phyloP scores from a whole-genome alignment of 768 basidiomycete genomes.

The Cyclocybe aegerita region DNA sequence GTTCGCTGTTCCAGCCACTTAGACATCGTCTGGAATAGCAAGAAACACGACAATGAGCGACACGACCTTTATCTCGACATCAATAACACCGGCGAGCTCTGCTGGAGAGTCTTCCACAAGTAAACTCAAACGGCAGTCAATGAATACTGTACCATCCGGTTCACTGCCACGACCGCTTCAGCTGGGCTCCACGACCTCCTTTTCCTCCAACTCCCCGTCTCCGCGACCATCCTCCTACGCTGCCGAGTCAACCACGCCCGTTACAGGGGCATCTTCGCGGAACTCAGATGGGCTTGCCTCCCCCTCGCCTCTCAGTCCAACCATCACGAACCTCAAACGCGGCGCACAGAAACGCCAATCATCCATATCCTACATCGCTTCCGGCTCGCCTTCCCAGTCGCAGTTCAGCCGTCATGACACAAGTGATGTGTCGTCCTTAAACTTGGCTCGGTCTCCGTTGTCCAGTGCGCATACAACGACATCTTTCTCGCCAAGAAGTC shows the following conservation, averaged over 20 bases:
- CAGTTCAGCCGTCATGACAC: constrained; percentile 7
- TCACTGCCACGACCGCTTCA: constrained; percentile 49
- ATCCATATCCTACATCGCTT: constrained; percentile 51
- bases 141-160: constrained; percentile 3
- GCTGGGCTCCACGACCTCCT: constrained; percentile 28
- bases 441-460: constrained; percentile 10
- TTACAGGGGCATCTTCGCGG: not conserved
- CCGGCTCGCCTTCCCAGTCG: constrained; percentile 13
- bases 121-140: constrained; percentile 10
- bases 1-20: too few species aligned
- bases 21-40: too few species aligned
- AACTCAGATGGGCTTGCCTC: not conserved
- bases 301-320: constrained; percentile 12
- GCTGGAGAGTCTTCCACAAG: constrained; percentile 1
- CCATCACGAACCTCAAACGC: constrained; percentile 9
- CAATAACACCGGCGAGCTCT: not conserved
- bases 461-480: constrained; percentile 6
- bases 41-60: not conserved
- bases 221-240: not conserved
- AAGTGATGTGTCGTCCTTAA: not conserved
- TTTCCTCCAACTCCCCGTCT: constrained; percentile 8
- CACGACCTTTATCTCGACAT: not conserved
- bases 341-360: constrained; percentile 43
- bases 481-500: not conserved
- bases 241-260: not conserved